Conservation (phyloP, 306 rosid species). For the Morella rubra region DNA sequence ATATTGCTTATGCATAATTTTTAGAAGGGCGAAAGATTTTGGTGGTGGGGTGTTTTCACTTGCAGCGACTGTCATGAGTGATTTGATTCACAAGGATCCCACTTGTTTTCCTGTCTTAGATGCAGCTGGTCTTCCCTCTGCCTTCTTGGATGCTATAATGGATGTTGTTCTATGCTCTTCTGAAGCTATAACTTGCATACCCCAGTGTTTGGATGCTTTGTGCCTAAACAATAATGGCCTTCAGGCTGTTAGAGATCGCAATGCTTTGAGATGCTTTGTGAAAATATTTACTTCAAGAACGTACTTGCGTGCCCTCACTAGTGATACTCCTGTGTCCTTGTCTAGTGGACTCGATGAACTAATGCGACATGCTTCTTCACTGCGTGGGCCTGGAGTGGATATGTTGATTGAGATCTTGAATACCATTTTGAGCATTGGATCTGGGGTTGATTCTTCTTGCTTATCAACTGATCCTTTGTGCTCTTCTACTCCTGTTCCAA, state of each 20-base stretch:
- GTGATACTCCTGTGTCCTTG: constrained; percentile 79
- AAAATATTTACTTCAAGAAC: constrained; percentile 84
- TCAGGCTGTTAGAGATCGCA: constrained; percentile 81
- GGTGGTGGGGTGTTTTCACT: constrained; percentile 98
- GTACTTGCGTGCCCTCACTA: constrained; percentile 77
- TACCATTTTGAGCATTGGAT: constrained; percentile 72
- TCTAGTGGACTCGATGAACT: constrained; percentile 94
- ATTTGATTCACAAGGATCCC: constrained; percentile 94
- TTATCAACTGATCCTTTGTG: constrained; percentile 49
- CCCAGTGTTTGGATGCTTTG: constrained; percentile 94
- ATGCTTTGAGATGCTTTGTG: constrained; percentile 92
- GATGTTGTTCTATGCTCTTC: constrained; percentile 88
- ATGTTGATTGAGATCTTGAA: constrained; percentile 86
- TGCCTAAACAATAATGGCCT: constrained; percentile 84
- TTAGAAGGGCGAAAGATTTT: constrained; percentile 84
- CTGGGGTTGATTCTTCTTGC: constrained; percentile 52
- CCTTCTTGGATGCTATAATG: constrained; percentile 95
- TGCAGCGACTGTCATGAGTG: constrained; percentile 97
- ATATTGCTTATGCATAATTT: constrained; percentile 76
- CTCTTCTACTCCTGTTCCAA: constrained; percentile 75
- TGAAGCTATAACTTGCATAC: constrained; percentile 93
- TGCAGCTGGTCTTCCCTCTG: constrained; percentile 89
- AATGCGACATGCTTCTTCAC: constrained; percentile 90
- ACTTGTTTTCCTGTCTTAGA: constrained; percentile 88
- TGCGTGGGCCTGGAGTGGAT: constrained; percentile 95